Evolutionary conservation across 2,329 filamentous ascomycete species (phyloP).

Genomic region (Pezicula carpinea): DNA sequence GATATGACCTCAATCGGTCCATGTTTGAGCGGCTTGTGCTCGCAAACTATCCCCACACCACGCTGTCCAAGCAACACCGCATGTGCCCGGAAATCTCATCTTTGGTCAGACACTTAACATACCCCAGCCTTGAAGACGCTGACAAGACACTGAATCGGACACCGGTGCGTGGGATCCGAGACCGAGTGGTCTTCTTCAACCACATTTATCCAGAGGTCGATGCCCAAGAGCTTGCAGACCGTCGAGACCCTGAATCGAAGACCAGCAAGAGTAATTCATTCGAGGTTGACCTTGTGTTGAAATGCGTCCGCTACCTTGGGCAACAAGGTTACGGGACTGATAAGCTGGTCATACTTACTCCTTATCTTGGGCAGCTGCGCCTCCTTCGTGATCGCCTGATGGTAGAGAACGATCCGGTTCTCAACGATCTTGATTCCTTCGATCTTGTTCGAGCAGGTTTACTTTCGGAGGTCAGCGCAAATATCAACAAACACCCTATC

Average conservation of each 20-base stretch:
- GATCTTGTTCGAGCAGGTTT: slow-evolving; percentile 59
- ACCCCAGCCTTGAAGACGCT: slow-evolving; percentile 53
- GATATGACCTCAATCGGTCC: slow-evolving; percentile 40
- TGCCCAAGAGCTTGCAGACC: slow-evolving; percentile 38
- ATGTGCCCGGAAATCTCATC: slow-evolving; percentile 62
- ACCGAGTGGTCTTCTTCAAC: slow-evolving; percentile 57
- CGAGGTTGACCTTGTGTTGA: slow-evolving; percentile 61
- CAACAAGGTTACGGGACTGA: slow-evolving; percentile 64
- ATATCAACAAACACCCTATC: slow-evolving; percentile 39
- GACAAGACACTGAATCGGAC: slow-evolving; percentile 40
- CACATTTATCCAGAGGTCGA: slow-evolving; percentile 49
- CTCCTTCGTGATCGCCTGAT: slow-evolving; percentile 47
- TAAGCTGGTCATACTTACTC: slow-evolving; percentile 61
- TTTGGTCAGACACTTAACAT: slow-evolving; percentile 50
- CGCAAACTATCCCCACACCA: slow-evolving; percentile 42
- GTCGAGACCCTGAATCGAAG: slow-evolving; percentile 39
- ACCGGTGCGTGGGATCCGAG: slow-evolving; percentile 48
- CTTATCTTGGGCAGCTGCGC: slow-evolving; percentile 61
- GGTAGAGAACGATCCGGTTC: slow-evolving; percentile 52
- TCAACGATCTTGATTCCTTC: slow-evolving; percentile 61
- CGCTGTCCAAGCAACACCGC: slow-evolving; percentile 56
- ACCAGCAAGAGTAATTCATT: slow-evolving; percentile 55
- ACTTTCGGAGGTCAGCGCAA: slow-evolving; percentile 44
- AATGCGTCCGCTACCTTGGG: slow-evolving; percentile 56
- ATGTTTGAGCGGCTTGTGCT: slow-evolving; percentile 46